These are phyloP conservation scores for Pseudevernia furfuracea DNA, from an alignment of 495 filamentous ascomycete species.

Conservation along the genomic window DNA sequence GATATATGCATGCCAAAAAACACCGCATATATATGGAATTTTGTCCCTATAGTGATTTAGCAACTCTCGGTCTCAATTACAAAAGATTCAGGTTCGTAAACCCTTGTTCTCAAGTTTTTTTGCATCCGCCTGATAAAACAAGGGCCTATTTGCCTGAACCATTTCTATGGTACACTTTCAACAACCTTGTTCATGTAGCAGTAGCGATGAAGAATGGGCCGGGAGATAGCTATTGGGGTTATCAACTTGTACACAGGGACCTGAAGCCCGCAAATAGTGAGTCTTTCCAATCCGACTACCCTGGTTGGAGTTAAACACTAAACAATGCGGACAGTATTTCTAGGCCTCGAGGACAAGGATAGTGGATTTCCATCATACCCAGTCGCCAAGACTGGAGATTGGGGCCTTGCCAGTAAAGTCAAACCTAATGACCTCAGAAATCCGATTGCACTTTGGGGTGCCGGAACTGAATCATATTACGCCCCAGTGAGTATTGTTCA, in stretches of 20 bases:
- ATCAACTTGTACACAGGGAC: neutral
- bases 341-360: neutral
- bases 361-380: neutral
- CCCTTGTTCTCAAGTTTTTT: neutral
- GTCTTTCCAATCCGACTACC: neutral
- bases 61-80: neutral
- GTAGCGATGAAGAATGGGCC: neutral
- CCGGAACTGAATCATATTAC: neutral
- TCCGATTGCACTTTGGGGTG: neutral
- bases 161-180: neutral
- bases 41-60: neutral
- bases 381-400: neutral
- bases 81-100: neutral
- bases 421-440: neutral
- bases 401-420: neutral
- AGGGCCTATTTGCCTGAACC: neutral
- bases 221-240: neutral
- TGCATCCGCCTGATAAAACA: neutral
- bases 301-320: too few relatives aligned
- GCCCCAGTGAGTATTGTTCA: neutral
- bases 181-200: neutral
- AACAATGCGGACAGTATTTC: neutral
- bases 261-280: neutral
- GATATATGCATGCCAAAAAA: neutral
- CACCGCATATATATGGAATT: conserved; percentile 4